These are phyloP conservation scores for Orbilia ellipsospora DNA, from an alignment of 2,329 filamentous ascomycete species.

Conservation along the genomic window DNA sequence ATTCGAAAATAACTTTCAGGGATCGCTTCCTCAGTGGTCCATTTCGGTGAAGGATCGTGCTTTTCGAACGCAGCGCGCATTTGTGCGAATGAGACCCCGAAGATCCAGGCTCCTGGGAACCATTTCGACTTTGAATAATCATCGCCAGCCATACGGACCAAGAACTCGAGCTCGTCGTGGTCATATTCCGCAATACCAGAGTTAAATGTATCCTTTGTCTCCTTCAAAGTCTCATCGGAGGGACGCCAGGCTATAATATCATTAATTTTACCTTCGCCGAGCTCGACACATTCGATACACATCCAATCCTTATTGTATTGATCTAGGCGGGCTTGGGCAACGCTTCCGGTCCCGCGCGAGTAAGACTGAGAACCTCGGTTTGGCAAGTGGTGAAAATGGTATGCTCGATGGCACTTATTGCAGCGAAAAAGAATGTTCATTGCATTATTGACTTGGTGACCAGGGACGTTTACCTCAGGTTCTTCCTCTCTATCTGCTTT, in stretches of 20 bases:
- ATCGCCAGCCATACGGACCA: conserved; percentile 84
- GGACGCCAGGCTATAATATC: conserved; percentile 91
- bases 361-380: conserved; percentile 61
- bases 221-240: conserved; percentile 69
- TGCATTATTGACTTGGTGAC: conserved; percentile 76
- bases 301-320: conserved; percentile 80
- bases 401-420: conserved; percentile 77
- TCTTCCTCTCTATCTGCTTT: conserved; percentile 43
- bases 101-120: conserved; percentile 91
- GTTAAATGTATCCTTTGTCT: conserved; percentile 65
- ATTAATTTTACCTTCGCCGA: conserved; percentile 73
- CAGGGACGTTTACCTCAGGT: conserved; percentile 65
- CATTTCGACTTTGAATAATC: conserved; percentile 87
- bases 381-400: conserved; percentile 86
- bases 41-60: conserved; percentile 73
- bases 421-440: conserved; percentile 87
- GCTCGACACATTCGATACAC: conserved; percentile 79
- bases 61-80: conserved; percentile 83
- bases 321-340: conserved; percentile 69
- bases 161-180: conserved; percentile 87
- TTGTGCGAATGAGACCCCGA: conserved; percentile 71
- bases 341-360: conserved; percentile 64
- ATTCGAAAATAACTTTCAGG: conserved; percentile 85
- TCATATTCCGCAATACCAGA: conserved; percentile 66
- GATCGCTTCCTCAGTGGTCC: conserved; percentile 80